Evolutionary conservation across 2,329 filamentous ascomycete genomes (phyloP).

Genomic region (Fusarium sp.): DNA sequence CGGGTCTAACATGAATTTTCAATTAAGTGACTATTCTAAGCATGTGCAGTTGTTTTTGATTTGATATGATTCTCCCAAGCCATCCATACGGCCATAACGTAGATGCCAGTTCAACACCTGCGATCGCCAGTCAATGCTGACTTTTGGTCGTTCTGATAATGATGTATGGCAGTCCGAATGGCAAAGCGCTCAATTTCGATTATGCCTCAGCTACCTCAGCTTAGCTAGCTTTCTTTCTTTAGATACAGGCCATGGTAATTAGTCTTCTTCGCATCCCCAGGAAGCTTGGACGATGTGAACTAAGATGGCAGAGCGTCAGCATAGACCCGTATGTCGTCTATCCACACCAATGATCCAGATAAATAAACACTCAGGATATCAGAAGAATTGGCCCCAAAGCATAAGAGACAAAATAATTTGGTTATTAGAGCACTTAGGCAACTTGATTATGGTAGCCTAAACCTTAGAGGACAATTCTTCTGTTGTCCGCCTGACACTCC

Average conservation of each 20-base stretch:
- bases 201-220: not conserved
- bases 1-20: constrained; percentile 66
- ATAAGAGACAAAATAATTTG: not conserved
- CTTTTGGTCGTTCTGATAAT: not conserved
- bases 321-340: not conserved
- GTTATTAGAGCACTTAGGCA: not conserved
- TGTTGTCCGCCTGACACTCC: not conserved
- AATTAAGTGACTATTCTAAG: constrained; percentile 16
- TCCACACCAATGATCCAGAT: not conserved
- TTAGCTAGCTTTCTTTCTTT: not conserved
- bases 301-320: not conserved
- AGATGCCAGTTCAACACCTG: not conserved
- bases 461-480: not conserved
- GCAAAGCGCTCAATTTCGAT: not conserved
- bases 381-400: not conserved
- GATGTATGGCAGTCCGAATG: not conserved
- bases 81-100: not conserved
- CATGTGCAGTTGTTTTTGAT: constrained; percentile 7
- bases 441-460: not conserved
- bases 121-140: not conserved
- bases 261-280: not conserved
- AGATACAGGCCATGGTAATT: not conserved
- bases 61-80: not conserved
- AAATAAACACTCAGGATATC: not conserved
- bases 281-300: no score